These are phyloP conservation scores for Ophiostoma fasciatum DNA, from an alignment of 2,329 filamentous ascomycete species.

Conservation along the genomic window DNA sequence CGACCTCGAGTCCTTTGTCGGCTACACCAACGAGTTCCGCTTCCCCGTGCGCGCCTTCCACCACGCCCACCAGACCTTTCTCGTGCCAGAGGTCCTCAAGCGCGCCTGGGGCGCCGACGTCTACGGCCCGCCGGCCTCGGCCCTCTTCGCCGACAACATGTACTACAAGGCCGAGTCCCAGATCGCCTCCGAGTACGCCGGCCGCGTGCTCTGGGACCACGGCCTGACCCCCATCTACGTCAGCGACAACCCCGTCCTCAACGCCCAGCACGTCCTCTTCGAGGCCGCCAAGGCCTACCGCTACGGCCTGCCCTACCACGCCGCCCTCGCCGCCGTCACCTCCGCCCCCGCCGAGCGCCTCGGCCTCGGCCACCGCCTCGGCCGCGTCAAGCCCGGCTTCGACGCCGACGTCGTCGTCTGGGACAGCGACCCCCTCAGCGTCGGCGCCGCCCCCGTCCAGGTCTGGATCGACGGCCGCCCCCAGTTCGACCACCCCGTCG, in stretches of 20 bases:
- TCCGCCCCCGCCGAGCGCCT: constrained; percentile 43
- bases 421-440: constrained; percentile 46
- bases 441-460: constrained; percentile 43
- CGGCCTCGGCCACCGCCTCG: constrained; percentile 40
- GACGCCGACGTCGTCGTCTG: constrained; percentile 48
- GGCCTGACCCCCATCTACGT: constrained; percentile 53
- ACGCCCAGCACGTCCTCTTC: constrained; percentile 54
- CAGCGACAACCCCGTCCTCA: constrained; percentile 56
- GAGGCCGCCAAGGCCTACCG: constrained; percentile 46
- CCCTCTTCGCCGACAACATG: constrained; percentile 50
- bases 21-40: constrained; percentile 58
- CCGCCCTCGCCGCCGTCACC: constrained; percentile 42
- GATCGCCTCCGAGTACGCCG: constrained; percentile 48
- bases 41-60: constrained; percentile 54
- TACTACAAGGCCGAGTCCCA: constrained; percentile 57
- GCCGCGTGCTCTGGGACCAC: constrained; percentile 49
- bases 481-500: constrained; percentile 40
- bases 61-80: constrained; percentile 51
- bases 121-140: constrained; percentile 12
- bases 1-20: constrained; percentile 54
- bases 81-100: constrained; percentile 50
- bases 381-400: constrained; percentile 46
- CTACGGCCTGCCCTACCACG: constrained; percentile 47
- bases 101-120: constrained; percentile 31
- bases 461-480: constrained; percentile 49